Base-by-base conservation (phyloP, 1,284 basidiomycete species). In the Neonothopanus nambi region DNA sequence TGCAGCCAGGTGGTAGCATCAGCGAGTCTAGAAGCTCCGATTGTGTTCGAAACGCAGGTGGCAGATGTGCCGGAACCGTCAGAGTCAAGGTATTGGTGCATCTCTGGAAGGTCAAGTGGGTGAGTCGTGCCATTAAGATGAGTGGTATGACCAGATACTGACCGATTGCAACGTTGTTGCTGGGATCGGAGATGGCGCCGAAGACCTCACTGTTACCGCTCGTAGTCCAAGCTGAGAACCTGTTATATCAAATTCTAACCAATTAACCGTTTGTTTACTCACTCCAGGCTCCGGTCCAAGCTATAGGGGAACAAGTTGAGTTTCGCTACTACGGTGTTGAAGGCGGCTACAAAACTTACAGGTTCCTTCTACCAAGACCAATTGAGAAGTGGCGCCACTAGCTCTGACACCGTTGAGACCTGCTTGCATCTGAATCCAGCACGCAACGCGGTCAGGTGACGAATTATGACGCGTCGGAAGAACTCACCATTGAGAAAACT, bases 51-150 rank as follows among this genome's bases (percentile, higher is more conserved):
- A 18, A 85, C 83, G 61, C 84, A 85, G 24, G 70, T 75, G 5
- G 62, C 65, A 43, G 66, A 75, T 5, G 83, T 85, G 49, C 83
- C 84, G 42, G 81, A 84, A 59, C 80, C 76, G 64, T 87, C 83
- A 45, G 77, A 80, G 66, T 85, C 84, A 58, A 85, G 81, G 70
- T 87, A 87, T 65, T 85, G 82, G 64, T 85, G 82, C 82, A 86
- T 85, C 65, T 85, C 80, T 78, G 52, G 12, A 36, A 37, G 20
- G 38, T 18, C 33, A 47, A 48, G 46, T n/a, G 12, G 36, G 9
- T 17, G 41, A 48, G 21, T 6, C 48, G 15, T 9, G 21, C 35
- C 15, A 23, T 15, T 15, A 5, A 3, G 9, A 24, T 7, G 15
- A 15, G 12, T 30, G 36, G 6, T 20, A 39, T 30, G 20, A 35